A percentile compares a stretch with the other conserved stretches of the same genome.
phyloP scores from a whole-genome alignment of 2,329 filamentous ascomycete genomes.

The Venturia carpophila region DNA sequence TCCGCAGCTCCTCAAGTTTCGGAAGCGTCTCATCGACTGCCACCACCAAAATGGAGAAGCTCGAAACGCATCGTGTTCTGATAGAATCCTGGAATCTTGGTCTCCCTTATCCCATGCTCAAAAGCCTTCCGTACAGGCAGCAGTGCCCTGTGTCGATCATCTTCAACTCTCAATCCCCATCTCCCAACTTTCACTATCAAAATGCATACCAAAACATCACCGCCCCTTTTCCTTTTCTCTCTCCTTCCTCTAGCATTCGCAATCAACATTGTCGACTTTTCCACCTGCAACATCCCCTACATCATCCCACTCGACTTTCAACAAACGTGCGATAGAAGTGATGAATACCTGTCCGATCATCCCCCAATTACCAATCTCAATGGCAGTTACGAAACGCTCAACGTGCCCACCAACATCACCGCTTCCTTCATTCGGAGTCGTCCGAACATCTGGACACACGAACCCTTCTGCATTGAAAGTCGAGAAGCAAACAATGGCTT shows the following conservation, averaged over 20 bases:
- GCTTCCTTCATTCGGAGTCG: neutral
- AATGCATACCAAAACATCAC: neutral
- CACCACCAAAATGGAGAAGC: neutral
- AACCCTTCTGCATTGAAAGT: slow-evolving; percentile 19
- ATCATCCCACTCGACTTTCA: slow-evolving; percentile 9
- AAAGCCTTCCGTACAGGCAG: neutral
- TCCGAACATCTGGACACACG: slow-evolving; percentile 18
- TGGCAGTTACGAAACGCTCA: neutral
- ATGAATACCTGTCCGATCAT: slow-evolving; percentile 4
- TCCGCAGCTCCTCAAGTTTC: neutral
- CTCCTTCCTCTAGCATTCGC: neutral
- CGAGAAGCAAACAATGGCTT: slow-evolving; percentile 16
- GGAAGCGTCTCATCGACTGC: neutral
- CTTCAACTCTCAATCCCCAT: neutral
- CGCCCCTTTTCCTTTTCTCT: neutral
- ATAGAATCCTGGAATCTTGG: neutral
- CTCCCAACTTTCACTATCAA: neutral
- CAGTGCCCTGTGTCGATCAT: neutral
- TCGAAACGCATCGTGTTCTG: neutral
- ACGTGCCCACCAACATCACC: slow-evolving; percentile 10
- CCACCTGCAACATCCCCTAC: slow-evolving; percentile 10
- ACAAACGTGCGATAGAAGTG: slow-evolving; percentile 12
- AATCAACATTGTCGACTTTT: slow-evolving; percentile 16
- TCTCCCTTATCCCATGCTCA: neutral
- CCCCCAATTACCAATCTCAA: neutral